Evolutionary conservation across 2,329 filamentous ascomycete genomes (phyloP), one percentile per base, ranked within the genome.

Genomic region (Zasmidium citrigriseum): DNA sequence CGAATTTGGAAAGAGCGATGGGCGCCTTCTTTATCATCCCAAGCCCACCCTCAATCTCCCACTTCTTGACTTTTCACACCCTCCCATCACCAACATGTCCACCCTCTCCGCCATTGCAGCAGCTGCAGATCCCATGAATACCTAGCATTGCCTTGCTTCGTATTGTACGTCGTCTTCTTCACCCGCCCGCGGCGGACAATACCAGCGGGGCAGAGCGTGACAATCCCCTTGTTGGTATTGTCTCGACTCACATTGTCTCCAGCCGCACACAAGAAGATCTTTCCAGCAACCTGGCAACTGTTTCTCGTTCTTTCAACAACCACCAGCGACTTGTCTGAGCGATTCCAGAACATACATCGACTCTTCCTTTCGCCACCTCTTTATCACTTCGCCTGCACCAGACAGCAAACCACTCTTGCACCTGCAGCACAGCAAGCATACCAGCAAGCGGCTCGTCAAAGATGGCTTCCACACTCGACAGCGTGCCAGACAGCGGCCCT

Each of bases 251-350:
- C 25, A 65, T 64, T 64, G 61, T 65, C 54, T 61, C 54, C 51
- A 53, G 23, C 18, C 51, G 47, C 34, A 24, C 62, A 62, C 63
- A 65, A 65, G 61, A 65, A 58, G 57, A 44, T 48, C 55, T 47
- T 61, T 58, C 51, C 62, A 57, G 34, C 58, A 21, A 38, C 16
- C 22, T 55, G 49, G 41, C 52, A 58, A 49, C 34, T 58, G 41
- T 60, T 59, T 59, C 58, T 59, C 27, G 44, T 54, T 60, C 54
- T 60, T 65, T 51, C 57, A 61, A 55, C 16, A 41, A 44, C 25
- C 51, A 23, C 48, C 54, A 58, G 57, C 55, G 52, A 47, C 55
- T 50, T 57, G 55, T 52, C 54, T 53, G 41, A 63, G 52, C 60
- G 58, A 54, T 52, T 50, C 54, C 45, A 63, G 38, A 54, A 51